Evolutionary conservation across 1,284 basidiomycete species (phyloP), one percentile per base, ranked within the genome.

Genomic region (Leccinum ponderosum): DNA sequence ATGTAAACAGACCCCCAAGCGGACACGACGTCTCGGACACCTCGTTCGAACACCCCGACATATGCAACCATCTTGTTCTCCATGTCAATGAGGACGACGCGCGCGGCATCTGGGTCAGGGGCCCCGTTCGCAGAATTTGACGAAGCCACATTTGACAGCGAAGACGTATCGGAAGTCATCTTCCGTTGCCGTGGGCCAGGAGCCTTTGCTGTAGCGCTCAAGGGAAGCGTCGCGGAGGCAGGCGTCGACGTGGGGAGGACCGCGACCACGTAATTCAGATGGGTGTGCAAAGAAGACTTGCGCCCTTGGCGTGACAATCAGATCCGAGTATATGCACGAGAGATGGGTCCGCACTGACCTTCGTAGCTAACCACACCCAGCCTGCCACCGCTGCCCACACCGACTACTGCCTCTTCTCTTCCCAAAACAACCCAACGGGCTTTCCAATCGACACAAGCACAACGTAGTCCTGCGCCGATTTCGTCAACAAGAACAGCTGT

Each of bases 11-110:
- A 80, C 0, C 87, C 90, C 89, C 89, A 95, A 52, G 87, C 87
- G 20, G 87, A 90, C 59, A 96, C 83, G 0, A 97, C 81, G 33
- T 91, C 88, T 55, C 90, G 80, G 7, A 96, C 83, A 11, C 94
- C 93, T 65, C 89, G 85, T 35, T 84, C 83, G 69, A 95, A 93
- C 3, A 90, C 84, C 6, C 87, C 89, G 0, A 87, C 87, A 71
- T 92, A 95, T 3, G 91, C 91, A 6, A 98, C 85, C 55, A 97
- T 84, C 78, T 96, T 97, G 77, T 97, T 96, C 73, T 95, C 93
- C 27, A 93, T 84, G 72, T 99, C 96, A 66, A 99, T 93, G 1
- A 99, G 84, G 0, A 91, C 91, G 47, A 99, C 85, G 68, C 93
- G 95, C 15, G 91, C 90, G 25, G 94, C 86, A 60, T 97, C 93